phyloP scores from a whole-genome alignment of 2,329 filamentous ascomycete species.

The Pseudogymnoascus sp. region DNA sequence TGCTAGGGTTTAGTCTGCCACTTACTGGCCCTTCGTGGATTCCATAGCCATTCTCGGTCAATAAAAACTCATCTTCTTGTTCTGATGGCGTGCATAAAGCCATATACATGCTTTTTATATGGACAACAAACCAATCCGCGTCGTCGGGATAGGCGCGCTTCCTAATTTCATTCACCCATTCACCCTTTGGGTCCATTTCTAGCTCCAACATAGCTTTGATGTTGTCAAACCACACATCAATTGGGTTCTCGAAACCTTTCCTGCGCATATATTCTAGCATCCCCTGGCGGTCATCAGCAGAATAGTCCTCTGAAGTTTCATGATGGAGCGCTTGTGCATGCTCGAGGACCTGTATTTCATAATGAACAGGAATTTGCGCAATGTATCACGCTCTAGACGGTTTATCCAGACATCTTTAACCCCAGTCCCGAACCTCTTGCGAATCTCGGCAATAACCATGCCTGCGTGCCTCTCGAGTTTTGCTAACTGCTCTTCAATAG shows the following conservation, averaged over 20 bases:
- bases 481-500: conserved; percentile 26
- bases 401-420: conserved; percentile 25
- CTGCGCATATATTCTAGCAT: conserved; percentile 28
- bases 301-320: conserved; percentile 29
- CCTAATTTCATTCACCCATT: conserved; percentile 25
- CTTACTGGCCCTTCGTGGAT: conserved; percentile 26
- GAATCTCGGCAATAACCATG: conserved; percentile 20
- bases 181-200: conserved; percentile 23
- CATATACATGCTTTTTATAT: conserved; percentile 26
- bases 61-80: conserved; percentile 27
- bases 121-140: conserved; percentile 25
- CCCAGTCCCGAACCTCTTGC: conserved; percentile 19
- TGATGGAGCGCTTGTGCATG: conserved; percentile 32
- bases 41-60: conserved; percentile 29
- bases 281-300: conserved; percentile 21
- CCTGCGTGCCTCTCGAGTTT: conserved; percentile 23
- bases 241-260: conserved; percentile 24
- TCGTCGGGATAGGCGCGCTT: conserved; percentile 26
- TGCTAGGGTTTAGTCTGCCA: not conserved
- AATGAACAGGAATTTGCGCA: conserved; percentile 40
- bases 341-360: conserved; percentile 35
- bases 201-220: conserved; percentile 27
- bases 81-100: conserved; percentile 26
- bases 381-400: conserved; percentile 29
- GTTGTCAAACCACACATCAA: conserved; percentile 31